phyloP scores from a whole-genome alignment of 176 grass and related monocot genomes.

The Aegilops bicornis region DNA sequence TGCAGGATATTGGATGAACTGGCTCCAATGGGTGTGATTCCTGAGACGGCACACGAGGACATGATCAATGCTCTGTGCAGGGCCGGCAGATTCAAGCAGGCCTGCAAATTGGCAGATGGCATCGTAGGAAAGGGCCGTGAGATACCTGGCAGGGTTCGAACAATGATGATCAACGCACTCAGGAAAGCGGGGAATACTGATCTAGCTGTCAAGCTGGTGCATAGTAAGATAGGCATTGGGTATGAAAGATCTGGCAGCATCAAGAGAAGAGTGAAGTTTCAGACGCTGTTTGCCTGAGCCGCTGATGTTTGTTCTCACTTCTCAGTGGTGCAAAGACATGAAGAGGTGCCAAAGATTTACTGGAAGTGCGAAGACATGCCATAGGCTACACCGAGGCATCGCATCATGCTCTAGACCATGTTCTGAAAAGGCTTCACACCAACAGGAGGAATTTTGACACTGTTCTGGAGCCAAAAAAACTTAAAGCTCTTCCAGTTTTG shows the following conservation, averaged over 20 bases:
- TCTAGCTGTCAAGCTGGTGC: constrained; percentile 73
- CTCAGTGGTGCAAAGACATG: neutral
- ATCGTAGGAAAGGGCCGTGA: constrained; percentile 80
- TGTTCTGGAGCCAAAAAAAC: neutral
- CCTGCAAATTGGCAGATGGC: constrained; percentile 88
- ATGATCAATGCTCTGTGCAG: constrained; percentile 92
- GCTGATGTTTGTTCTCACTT: neutral
- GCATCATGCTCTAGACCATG: too few relatives aligned
- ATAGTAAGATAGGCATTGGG: constrained; percentile 90
- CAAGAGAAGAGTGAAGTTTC: constrained; percentile 88
- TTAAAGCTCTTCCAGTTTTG: neutral
- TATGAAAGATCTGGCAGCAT: constrained; percentile 95
- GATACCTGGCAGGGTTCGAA: constrained; percentile 81
- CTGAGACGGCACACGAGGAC: constrained; percentile 80
- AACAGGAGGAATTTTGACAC: neutral
- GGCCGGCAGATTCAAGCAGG: constrained; percentile 78
- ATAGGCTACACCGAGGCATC: neutral
- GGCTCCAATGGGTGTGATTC: constrained; percentile 81
- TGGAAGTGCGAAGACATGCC: neutral
- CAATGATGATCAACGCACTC: constrained; percentile 87
- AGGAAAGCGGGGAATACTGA: constrained; percentile 91
- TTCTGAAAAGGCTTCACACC: neutral
- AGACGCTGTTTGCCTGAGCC: constrained; percentile 59
- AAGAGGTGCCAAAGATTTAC: neutral
- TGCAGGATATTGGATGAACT: constrained; percentile 88